These are phyloP conservation scores for Lyophyllum decastes DNA, from an alignment of 768 basidiomycete genomes.

Conservation along the genomic window DNA sequence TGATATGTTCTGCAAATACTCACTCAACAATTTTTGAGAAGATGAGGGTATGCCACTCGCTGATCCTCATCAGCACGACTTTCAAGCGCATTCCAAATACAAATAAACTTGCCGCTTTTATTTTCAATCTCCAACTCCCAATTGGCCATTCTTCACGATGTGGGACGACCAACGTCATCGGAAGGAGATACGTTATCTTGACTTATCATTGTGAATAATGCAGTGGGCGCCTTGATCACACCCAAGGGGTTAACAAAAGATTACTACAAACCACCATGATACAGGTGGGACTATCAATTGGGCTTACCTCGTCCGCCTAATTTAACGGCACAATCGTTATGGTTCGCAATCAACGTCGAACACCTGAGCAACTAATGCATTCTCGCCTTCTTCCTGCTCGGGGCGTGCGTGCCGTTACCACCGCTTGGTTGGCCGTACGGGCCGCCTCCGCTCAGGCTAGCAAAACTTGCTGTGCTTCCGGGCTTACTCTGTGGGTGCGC, in stretches of 20 bases:
- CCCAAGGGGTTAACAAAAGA: background rate
- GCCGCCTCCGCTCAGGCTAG: slow-evolving; percentile 60
- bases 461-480: slow-evolving; percentile 64
- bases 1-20: background rate
- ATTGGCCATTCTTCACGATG: background rate
- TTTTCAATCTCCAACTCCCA: background rate
- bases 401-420: slow-evolving; percentile 33
- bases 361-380: slow-evolving; percentile 36
- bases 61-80: background rate
- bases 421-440: slow-evolving; percentile 36
- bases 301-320: slow-evolving; percentile 12
- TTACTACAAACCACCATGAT: background rate
- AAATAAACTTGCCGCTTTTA: background rate
- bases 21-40: background rate
- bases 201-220: background rate
- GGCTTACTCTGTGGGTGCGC: slow-evolving; percentile 59
- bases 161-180: background rate
- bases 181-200: background rate
- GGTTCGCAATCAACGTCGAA: slow-evolving; percentile 6
- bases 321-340: background rate
- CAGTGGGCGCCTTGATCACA: background rate
- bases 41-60: background rate
- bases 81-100: background rate
- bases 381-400: slow-evolving; percentile 62
- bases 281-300: too few species aligned